phyloP scores from a whole-genome alignment of 306 rosid species.

The Vigna angularis region DNA sequence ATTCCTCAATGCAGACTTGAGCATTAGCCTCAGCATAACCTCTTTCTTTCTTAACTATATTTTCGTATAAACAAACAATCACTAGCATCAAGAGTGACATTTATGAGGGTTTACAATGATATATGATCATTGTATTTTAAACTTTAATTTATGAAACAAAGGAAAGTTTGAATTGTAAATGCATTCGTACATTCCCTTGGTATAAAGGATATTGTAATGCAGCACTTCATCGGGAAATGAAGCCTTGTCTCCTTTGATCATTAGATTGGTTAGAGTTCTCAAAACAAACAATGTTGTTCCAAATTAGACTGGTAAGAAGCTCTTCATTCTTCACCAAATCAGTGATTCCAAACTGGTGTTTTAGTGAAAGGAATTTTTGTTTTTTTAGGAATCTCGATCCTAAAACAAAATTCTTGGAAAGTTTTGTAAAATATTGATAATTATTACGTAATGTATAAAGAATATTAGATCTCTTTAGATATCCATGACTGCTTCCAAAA shows the following conservation, averaged over 20 bases:
- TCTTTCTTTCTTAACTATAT: neutral
- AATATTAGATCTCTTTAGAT: too few relatives aligned
- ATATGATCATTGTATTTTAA: constrained; percentile 21
- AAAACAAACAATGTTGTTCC: neutral
- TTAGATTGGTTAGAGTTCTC: neutral
- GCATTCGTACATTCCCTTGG: constrained; percentile 19
- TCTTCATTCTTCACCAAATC: too few relatives aligned
- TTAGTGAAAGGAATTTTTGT: neutral
- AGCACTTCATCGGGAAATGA: neutral
- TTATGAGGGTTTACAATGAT: neutral
- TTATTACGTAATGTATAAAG: neutral
- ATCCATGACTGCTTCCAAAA: neutral
- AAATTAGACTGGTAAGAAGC: neutral
- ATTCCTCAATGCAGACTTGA: constrained; percentile 42
- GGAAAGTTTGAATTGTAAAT: constrained; percentile 37
- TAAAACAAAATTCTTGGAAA: neutral
- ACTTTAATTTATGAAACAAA: constrained; percentile 17
- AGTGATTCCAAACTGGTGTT: too few relatives aligned
- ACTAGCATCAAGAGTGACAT: constrained; percentile 25
- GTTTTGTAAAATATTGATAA: neutral
- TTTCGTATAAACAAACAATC: constrained; percentile 12
- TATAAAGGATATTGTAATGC: neutral
- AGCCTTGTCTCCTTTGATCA: neutral
- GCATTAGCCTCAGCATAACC: constrained; percentile 39
- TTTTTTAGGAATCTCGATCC: neutral